Base-by-base conservation (phyloP, 2,329 filamentous ascomycete species). In the Dactylellina cionopaga region DNA sequence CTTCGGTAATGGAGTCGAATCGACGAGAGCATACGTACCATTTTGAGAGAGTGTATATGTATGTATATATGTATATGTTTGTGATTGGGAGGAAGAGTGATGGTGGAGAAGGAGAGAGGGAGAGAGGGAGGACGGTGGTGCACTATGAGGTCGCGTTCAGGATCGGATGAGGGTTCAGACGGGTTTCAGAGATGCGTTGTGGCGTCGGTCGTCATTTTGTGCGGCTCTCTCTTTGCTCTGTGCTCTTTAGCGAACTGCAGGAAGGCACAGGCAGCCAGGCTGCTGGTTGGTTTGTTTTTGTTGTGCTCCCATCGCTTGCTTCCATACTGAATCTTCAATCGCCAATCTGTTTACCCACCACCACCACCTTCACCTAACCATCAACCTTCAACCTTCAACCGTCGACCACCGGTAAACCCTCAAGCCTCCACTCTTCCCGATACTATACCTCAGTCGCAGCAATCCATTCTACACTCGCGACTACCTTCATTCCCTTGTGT, bases 251-350 rank as follows among this genome's bases (percentile, higher is more conserved):
- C n/a, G n/a, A n/a, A n/a, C n/a, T n/a, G n/a, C 44, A 24, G 43
- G 52, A 33, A 11, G 6, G 19, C 29, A 6, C 37, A 44, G 15
- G 19, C 31, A 10, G 37, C 13, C 24, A 31, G 10, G 54, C 25
- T 24, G 39, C 55, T 5, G 22, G 22, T 24, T 49, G 31, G 51
- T 58, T 66, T 65, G 60, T 65, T 56, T 66, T 66, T 66, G 62
- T 66, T 66, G 51, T 58, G 41, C 33, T 51, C 35, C 60, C 43
- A 17, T 54, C 44, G 6, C 29, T 15, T n/a, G 31, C 31, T 35
- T 6, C 31, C 31, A 6, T 6, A 35, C 31, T 6, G 13, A 35
- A 35, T 35, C 6, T 35, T 35, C 13, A 35, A 35, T 35, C 13
- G 22, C 15, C n/a, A n/a, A n/a, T n/a, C 46, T 17, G 11, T 31